Evolutionary conservation across 2,329 filamentous ascomycete species (phyloP).

Genomic region (Apiospora koreana): DNA sequence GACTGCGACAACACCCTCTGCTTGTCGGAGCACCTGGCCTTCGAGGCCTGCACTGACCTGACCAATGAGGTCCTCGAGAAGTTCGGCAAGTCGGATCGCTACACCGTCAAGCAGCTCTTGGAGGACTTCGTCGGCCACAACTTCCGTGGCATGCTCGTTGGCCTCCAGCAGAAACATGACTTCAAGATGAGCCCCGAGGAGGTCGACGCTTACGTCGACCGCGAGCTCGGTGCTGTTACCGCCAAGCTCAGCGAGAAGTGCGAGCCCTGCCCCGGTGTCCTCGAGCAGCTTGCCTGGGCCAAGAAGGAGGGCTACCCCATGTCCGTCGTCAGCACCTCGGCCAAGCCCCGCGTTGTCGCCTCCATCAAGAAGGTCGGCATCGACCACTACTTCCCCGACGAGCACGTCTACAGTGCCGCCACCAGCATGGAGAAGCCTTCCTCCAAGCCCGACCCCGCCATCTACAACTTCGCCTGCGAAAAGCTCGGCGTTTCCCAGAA

Average conservation of each 20-base stretch:
- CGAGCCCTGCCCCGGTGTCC: conserved; percentile 60
- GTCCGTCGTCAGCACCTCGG: conserved; percentile 70
- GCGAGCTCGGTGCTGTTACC: conserved; percentile 71
- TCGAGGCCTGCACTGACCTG: conserved; percentile 74
- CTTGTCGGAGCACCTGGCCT: conserved; percentile 73
- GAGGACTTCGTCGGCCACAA: conserved; percentile 76
- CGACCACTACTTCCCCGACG: conserved; percentile 66
- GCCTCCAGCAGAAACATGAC: conserved; percentile 67
- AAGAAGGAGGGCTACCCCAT: conserved; percentile 61
- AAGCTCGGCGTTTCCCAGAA: conserved; percentile 63
- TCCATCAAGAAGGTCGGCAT: conserved; percentile 69
- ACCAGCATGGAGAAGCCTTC: conserved; percentile 68
- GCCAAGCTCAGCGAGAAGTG: conserved; percentile 65
- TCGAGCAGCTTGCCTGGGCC: conserved; percentile 60
- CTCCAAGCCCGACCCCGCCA: conserved; percentile 74
- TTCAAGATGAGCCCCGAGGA: conserved; percentile 64
- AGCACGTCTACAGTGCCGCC: conserved; percentile 72
- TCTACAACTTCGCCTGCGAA: conserved; percentile 70
- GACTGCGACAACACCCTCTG: conserved; percentile 75
- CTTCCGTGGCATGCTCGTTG: conserved; percentile 75
- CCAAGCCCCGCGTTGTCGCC: conserved; percentile 67
- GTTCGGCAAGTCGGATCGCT: conserved; percentile 60
- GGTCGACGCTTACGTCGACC: conserved; percentile 64
- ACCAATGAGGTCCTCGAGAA: conserved; percentile 72
- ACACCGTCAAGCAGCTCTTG: conserved; percentile 69